Percentiles rank a stretch among this genome's conserved stretches.
Conservation (phyloP, 352 stramenopile species). For the Pythium pyrilobum region DNA sequence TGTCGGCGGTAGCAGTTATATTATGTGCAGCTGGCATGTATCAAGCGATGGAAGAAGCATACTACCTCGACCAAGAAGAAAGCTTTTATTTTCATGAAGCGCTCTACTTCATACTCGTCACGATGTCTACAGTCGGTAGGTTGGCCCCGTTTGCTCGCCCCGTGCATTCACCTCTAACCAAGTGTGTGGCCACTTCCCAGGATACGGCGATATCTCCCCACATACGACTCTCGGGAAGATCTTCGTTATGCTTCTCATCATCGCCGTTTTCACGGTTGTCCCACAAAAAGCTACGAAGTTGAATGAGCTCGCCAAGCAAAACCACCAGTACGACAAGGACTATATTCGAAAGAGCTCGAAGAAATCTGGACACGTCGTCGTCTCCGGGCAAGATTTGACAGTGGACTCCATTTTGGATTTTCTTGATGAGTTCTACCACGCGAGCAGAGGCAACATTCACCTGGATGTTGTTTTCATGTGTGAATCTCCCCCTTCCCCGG, state of each 20-base stretch:
- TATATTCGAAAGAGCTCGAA: conserved; percentile 28
- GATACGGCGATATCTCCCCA: conserved; percentile 63
- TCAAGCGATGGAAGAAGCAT: conserved; percentile 50
- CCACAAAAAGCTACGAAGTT: conserved; percentile 55
- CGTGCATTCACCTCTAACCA: no score
- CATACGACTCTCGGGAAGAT: conserved; percentile 46
- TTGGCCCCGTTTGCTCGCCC: no score
- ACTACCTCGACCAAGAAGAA: conserved; percentile 28
- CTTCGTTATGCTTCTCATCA: conserved; percentile 67
- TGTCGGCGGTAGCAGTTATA: conserved; percentile 56
- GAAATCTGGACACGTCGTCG: conserved; percentile 53
- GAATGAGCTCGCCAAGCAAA: conserved; percentile 54
- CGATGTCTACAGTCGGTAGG: conserved; percentile 62
- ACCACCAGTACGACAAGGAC: conserved; percentile 52
- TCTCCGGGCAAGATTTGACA: conserved; percentile 42
- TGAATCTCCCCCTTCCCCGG: conserved; percentile 30
- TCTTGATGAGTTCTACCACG: conserved; percentile 70
- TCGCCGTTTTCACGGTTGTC: conserved; percentile 62
- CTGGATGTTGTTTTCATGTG: conserved; percentile 66
- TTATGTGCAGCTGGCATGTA: conserved; percentile 62
- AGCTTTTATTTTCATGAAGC: conserved; percentile 53
- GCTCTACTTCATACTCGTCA: conserved; percentile 74
- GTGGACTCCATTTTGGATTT: conserved; percentile 46
- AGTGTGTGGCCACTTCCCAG: conserved; percentile 10
- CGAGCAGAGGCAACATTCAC: conserved; percentile 45